Percentiles rank a stretch among this genome's conserved stretches.
Evolutionary conservation across 129 eudicot species (phyloP).

Genomic region (Dittrichia graveolens): DNA sequence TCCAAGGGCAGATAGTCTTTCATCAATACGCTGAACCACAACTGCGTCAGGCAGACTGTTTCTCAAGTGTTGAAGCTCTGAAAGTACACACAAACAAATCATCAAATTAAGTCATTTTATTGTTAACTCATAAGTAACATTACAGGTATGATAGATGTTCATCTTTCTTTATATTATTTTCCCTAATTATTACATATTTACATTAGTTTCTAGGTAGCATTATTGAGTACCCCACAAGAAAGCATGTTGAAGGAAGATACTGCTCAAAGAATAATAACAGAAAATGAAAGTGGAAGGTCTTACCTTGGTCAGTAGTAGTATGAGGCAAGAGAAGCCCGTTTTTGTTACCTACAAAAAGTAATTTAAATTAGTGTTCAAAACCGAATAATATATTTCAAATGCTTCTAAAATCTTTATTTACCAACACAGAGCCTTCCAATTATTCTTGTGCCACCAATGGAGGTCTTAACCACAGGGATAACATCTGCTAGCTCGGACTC

Average conservation of each 20-base stretch:
- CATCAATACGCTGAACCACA: slow-evolving; percentile 90
- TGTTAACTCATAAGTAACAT: slow-evolving; percentile 1
- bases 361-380: slow-evolving; percentile 1
- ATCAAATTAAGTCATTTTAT: slow-evolving; percentile 1
- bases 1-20: slow-evolving; percentile 84
- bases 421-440: slow-evolving; percentile 91
- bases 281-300: background rate
- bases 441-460: slow-evolving; percentile 82
- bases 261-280: background rate
- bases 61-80: slow-evolving; percentile 94
- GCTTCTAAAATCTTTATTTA: slow-evolving; percentile 36
- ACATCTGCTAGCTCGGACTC: slow-evolving; percentile 83
- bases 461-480: slow-evolving; percentile 94
- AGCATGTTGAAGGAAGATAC: background rate
- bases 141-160: background rate
- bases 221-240: background rate
- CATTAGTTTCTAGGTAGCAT: background rate
- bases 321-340: slow-evolving; percentile 50
- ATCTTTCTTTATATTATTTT: background rate
- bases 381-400: background rate
- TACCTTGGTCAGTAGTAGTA: slow-evolving; percentile 69
- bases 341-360: slow-evolving; percentile 39
- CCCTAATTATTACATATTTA: background rate
- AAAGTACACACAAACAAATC: background rate
- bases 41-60: slow-evolving; percentile 91